Evolutionary conservation across 306 rosid genomes (phyloP).

Genomic region (Acacia acuminata): DNA sequence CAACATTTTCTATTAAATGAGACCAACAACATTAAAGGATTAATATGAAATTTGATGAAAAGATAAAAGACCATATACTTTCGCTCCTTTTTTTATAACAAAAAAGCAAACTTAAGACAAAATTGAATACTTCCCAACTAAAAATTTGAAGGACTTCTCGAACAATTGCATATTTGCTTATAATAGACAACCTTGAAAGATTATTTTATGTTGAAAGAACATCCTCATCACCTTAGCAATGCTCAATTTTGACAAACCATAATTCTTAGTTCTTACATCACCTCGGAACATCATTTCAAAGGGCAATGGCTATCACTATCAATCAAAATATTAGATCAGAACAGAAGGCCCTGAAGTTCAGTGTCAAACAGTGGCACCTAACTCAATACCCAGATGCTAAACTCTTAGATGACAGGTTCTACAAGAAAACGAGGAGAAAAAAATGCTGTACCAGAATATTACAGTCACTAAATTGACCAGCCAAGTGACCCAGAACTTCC

Average conservation of each 20-base stretch:
- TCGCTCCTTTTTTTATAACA: too few relatives aligned
- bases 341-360: neutral
- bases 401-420: constrained; percentile 22
- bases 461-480: constrained; percentile 30
- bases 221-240: too few relatives aligned
- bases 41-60: too few relatives aligned
- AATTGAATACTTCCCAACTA: neutral
- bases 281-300: neutral
- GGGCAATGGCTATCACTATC: neutral
- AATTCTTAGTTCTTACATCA: neutral
- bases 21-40: too few relatives aligned
- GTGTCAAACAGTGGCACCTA: constrained; percentile 1
- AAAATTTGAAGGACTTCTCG: neutral
- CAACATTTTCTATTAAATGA: too few relatives aligned
- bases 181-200: neutral
- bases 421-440: constrained; percentile 14
- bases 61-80: too few relatives aligned
- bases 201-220: neutral
- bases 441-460: constrained; percentile 19
- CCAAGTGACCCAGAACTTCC: constrained; percentile 2
- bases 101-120: neutral
- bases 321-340: neutral
- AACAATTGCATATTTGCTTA: neutral
- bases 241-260: neutral
- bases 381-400: constrained; percentile 20